These are phyloP conservation scores for Trichoderma virens DNA, from an alignment of 495 filamentous ascomycete species.

Conservation along the genomic window DNA sequence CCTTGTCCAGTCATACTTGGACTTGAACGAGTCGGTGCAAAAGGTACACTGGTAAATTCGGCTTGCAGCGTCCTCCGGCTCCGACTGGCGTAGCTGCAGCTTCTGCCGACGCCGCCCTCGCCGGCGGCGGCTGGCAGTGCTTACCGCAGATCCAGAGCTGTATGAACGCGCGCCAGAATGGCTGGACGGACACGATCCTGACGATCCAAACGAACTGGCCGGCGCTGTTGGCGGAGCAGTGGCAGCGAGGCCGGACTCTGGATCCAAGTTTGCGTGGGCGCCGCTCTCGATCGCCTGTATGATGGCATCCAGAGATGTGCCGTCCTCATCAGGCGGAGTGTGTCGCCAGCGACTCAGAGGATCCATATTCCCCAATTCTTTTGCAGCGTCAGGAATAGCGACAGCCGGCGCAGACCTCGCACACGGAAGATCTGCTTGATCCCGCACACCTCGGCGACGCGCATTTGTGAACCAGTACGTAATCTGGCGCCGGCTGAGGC, in stretches of 20 bases:
- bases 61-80: no score
- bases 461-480: background rate
- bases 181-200: no score
- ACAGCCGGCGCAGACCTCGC: background rate
- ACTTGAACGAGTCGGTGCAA: constrained; percentile 61
- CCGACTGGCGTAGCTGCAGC: no score
- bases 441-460: background rate
- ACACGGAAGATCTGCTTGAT: no score
- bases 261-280: no score
- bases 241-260: background rate
- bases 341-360: background rate
- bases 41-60: constrained; percentile 66
- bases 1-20: constrained; percentile 65
- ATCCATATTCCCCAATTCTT: background rate
- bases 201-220: no score
- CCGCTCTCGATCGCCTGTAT: background rate
- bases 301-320: background rate
- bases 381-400: background rate
- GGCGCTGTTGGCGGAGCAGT: no score
- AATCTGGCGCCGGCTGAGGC: background rate
- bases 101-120: no score
- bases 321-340: background rate
- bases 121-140: background rate
- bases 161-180: no score
- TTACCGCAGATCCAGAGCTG: no score